A percentile compares a stretch with the other conserved stretches of the same genome.
Evolutionary conservation across 2,329 filamentous ascomycete species (phyloP).

Genomic region (Sporothrix schenckii): DNA sequence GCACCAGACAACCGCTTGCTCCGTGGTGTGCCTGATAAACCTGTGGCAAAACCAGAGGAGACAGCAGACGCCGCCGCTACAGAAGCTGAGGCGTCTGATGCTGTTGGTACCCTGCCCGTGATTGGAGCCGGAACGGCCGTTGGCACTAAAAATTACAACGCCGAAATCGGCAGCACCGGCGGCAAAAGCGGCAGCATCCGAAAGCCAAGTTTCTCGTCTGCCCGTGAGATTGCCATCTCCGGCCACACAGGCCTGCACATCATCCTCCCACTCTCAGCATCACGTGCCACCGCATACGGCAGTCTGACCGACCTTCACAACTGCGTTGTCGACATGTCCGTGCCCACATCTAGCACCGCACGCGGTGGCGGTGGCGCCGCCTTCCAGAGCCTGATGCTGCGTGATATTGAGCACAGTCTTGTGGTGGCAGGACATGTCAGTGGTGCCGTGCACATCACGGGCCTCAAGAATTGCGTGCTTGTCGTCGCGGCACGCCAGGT

Average conservation of each 20-base stretch:
- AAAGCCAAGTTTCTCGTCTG: constrained; percentile 65
- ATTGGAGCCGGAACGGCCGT: constrained; percentile 29
- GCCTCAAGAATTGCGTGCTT: constrained; percentile 70
- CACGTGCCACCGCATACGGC: constrained; percentile 71
- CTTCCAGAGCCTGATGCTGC: constrained; percentile 70
- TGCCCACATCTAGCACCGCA: constrained; percentile 54
- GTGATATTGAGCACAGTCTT: constrained; percentile 69
- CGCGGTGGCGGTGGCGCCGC: constrained; percentile 51
- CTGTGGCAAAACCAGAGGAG: neutral
- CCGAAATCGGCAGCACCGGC: constrained; percentile 54
- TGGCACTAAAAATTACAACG: neutral
- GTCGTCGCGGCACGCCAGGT: constrained; percentile 85
- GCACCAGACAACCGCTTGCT: constrained; percentile 51
- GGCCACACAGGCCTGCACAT: constrained; percentile 72
- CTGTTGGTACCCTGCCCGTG: constrained; percentile 46
- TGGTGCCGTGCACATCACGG: constrained; percentile 83
- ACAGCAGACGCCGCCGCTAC: constrained; percentile 31
- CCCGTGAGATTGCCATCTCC: constrained; percentile 65
- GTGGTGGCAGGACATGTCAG: constrained; percentile 77
- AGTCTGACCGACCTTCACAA: constrained; percentile 68
- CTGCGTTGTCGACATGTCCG: constrained; percentile 81
- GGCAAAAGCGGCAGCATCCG: constrained; percentile 50
- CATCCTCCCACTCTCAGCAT: constrained; percentile 71
- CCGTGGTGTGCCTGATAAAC: constrained; percentile 29
- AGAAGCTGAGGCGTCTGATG: constrained; percentile 44